Evolutionary conservation across 768 basidiomycete species (phyloP), one percentile per base, ranked within the genome.

Genomic region (Mycena floridula): DNA sequence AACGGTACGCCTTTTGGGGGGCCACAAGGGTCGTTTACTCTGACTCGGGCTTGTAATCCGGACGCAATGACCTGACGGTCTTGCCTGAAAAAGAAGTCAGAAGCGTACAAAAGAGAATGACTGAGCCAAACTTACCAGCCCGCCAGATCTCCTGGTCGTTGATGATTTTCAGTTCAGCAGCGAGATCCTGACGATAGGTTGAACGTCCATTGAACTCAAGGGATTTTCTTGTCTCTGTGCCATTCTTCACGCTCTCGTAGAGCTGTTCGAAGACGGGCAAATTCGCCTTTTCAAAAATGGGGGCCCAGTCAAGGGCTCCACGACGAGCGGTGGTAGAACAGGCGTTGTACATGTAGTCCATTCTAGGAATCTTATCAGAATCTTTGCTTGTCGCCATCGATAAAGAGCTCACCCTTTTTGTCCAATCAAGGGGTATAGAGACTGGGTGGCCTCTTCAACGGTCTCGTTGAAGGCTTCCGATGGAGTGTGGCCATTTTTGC

Each of bases 381-480:
- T 37, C 11, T n/a, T 25, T 7, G 40, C 5, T 27, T 43, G 25
- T 35, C 37, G 38, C 42, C 13, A 46, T 24, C 15, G 41, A 36
- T 21, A 16, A 26, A 39, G 13, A 6, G 60, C 81, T 44, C 63
- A 89, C 85, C 92, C 93, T 64, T 96, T 87, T 59, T 85, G 78
- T 54, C 95, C 96, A 58, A 99, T 92, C 65, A 99, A 68, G 48
- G 96, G 96, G 76, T 90, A 97, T 51, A 99, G 82, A 28, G 92
- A 95, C 63, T 99, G 94, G 35, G 95, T 98, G n/a, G 96, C 96
- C 72, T 98, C 96, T 69, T 98, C 96, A 50, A 98, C 96, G 48
- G 96, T 98, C 76, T 99, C 96, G 68, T 99, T 98, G 82, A 99
- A 98, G 40, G 94, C 94, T 65, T 99, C 96, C 35, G 95, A 98